These are phyloP conservation scores for Agrostemma githago DNA, from an alignment of 148 eudicot species.

Conservation along the genomic window DNA sequence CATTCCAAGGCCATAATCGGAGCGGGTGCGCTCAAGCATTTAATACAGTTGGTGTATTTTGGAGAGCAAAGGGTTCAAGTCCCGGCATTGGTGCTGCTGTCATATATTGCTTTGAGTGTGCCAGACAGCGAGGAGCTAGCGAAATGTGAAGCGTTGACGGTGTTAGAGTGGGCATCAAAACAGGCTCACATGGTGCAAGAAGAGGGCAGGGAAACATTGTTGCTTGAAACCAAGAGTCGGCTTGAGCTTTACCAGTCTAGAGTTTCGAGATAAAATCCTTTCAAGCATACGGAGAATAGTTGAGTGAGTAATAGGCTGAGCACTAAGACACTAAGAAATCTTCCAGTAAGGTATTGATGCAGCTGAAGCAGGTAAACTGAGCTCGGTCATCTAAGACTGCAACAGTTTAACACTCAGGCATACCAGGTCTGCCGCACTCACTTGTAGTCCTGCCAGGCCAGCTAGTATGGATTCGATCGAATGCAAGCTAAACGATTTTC, in stretches of 20 bases:
- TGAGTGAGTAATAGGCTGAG: no score
- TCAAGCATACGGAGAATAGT: no score
- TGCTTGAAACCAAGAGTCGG: conserved; percentile 52
- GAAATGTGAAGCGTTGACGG: conserved; percentile 52
- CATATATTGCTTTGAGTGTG: conserved; percentile 53
- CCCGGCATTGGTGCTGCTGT: conserved; percentile 43
- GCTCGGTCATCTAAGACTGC: no score
- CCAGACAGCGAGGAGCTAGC: conserved; percentile 62
- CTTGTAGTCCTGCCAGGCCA: no score
- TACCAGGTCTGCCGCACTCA: no score
- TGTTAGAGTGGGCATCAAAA: conserved; percentile 68
- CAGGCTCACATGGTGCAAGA: conserved; percentile 36
- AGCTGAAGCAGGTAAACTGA: no score
- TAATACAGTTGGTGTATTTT: conserved; percentile 57
- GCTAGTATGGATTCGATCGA: no score
- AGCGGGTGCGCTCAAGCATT: conserved; percentile 48
- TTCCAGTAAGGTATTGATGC: no score
- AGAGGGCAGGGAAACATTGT: conserved; percentile 10
- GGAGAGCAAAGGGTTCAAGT: conserved; percentile 59
- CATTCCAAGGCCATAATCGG: conserved; percentile 62
- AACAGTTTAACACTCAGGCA: no score
- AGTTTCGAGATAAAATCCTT: conserved; percentile 35
- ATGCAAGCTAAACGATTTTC: no score
- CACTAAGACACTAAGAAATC: no score
- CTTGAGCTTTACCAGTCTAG: conserved; percentile 76